These are phyloP conservation scores for Lecanicillium sp. DNA, from an alignment of 2,329 filamentous ascomycete genomes.

Conservation along the genomic window DNA sequence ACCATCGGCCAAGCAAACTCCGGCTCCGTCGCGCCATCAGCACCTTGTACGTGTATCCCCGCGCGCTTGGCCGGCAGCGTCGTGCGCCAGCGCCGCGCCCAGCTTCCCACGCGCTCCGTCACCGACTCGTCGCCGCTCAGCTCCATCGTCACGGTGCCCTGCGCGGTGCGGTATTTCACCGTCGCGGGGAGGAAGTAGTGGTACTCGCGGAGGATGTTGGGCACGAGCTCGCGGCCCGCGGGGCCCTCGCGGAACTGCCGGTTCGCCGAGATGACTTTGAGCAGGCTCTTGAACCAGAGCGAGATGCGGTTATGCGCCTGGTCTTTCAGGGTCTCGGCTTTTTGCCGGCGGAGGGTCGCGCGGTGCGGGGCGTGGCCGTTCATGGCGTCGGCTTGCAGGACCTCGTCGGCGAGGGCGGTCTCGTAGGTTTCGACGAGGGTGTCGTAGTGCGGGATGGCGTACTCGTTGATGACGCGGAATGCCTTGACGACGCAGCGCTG, in stretches of 20 bases:
- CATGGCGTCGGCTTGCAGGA: conserved; percentile 24
- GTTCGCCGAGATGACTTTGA: conserved; percentile 21
- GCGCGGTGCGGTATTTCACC: conserved; percentile 27
- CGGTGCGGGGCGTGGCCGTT: conserved; percentile 4
- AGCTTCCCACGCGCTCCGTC: conserved; percentile 18
- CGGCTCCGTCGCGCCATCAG: conserved; percentile 15
- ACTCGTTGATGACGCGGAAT: conserved; percentile 32
- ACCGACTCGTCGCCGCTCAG: conserved; percentile 18
- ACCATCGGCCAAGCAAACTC: conserved; percentile 22
- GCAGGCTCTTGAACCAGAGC: conserved; percentile 22
- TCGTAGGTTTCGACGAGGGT: conserved; percentile 21
- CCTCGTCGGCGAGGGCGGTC: conserved; percentile 26
- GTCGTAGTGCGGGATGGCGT: conserved; percentile 35
- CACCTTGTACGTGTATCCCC: conserved; percentile 13
- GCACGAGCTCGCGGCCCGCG: conserved; percentile 21
- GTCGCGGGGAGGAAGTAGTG: conserved; percentile 26
- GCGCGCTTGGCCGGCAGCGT: conserved; percentile 24
- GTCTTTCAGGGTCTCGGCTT: conserved; percentile 27
- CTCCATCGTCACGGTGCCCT: conserved; percentile 24
- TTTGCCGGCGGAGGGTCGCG: conserved; percentile 22
- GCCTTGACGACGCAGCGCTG: conserved; percentile 25
- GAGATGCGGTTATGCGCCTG: conserved; percentile 27
- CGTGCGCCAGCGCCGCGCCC: conserved; percentile 18
- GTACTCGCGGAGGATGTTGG: conserved; percentile 29
- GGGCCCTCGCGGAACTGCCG: conserved; percentile 18